Base-by-base conservation (phyloP, 148 eudicot species). In the Linanthus parryae region DNA sequence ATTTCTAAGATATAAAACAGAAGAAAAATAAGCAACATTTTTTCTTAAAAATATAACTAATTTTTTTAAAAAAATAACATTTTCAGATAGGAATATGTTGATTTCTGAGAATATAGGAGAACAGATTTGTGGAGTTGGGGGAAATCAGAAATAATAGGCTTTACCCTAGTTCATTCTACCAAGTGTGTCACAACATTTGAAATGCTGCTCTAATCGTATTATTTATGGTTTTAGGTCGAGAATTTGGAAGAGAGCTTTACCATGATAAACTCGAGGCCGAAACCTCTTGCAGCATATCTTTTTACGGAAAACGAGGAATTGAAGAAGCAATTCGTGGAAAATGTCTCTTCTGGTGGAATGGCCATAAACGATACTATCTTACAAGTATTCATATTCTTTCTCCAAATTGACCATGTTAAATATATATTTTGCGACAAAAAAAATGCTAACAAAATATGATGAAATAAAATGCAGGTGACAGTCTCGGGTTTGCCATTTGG, bases 231-330 rank as follows among this genome's bases (percentile, higher is more conserved):
- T 11, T 27, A 84, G 94, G 84, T 84, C 60, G 78, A 84, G 30
- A 73, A 63, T 3, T 24, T 78, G 46, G 73, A 71, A 48, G 80
- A 81, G 26, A 61, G 88, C 58, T 71, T 84, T 37, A 57, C 48
- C 8, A n/a, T 78, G 45, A 84, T 84, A 39, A 75, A 73, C 60
- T 76, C 78, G 10, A 81, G 70, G 47, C 44, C 80, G 14, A 84
- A 81, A 76, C 88, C 94, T 47, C 74, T 84, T 57, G 88, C 88
- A 19, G 87, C 88, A 36, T 84, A 84, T 56, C 59, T 81, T 19
- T 84, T 84, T 73, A 81, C 88, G 30, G 69, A 75, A 31, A 59
- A 68, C 24, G 65, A 78, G 54, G 49, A 71, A 48, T 67, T 78
- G 37, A 81, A 84, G 68, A 76, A 59, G 25, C 65, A 53, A 42